These are phyloP conservation scores for Cardamine resedifolia DNA, from an alignment of 345 rosid species.

Conservation along the genomic window DNA sequence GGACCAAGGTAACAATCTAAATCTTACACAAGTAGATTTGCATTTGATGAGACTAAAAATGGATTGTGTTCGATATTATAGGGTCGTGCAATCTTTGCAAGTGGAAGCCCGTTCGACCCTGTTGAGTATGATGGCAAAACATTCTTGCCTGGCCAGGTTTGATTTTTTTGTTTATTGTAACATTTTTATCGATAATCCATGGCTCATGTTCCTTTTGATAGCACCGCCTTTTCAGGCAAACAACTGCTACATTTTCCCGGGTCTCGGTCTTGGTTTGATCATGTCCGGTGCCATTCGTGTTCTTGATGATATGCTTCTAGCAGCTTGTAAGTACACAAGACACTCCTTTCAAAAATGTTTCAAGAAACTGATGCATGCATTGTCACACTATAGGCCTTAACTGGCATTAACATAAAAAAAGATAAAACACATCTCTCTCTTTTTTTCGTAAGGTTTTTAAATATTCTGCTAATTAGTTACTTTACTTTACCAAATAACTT, in stretches of 20 bases:
- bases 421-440: not conserved
- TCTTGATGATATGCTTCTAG: slow-evolving; percentile 93
- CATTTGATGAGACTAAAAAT: not conserved
- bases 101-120: slow-evolving; percentile 96
- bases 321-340: slow-evolving; percentile 73
- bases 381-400: not conserved
- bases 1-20: slow-evolving; percentile 65
- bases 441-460: not conserved
- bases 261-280: slow-evolving; percentile 90
- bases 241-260: slow-evolving; percentile 95
- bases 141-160: slow-evolving; percentile 84
- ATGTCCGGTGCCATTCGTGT: slow-evolving; percentile 90
- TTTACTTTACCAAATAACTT: not conserved
- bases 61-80: slow-evolving; percentile 33
- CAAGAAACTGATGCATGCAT: slow-evolving; percentile 16
- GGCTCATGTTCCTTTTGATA: not conserved
- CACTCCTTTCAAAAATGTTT: not conserved
- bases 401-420: not conserved
- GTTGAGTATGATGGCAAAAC: slow-evolving; percentile 69
- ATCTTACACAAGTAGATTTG: not conserved
- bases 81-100: slow-evolving; percentile 94
- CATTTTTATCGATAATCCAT: not conserved
- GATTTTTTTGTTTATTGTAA: not conserved
- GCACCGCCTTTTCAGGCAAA: slow-evolving; percentile 58
- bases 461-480: not conserved